Base-by-base conservation (phyloP, 2,329 filamentous ascomycete species). In the Rutstroemia sp. region DNA sequence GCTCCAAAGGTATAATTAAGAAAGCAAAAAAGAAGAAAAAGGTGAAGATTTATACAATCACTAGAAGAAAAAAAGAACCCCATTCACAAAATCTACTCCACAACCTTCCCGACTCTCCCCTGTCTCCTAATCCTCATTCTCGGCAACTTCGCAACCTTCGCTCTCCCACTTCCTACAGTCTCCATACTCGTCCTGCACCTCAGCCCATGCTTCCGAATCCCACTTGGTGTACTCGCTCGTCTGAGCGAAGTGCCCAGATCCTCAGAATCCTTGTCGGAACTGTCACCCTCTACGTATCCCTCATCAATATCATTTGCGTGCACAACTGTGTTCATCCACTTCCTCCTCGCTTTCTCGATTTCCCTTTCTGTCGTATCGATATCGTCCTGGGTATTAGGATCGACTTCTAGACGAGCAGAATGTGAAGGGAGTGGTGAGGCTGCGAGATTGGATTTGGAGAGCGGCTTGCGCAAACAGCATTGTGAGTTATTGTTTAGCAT, bases 401-500 rank as follows among this genome's bases (percentile, higher is more conserved):
- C 46, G 4, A 51, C 16, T 25, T 45, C 47, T 3, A 55, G 19
- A 47, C 45, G 12, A 12, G 34, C 39, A 3, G 48, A 38, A n/a
- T 42, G 21, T 46, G 19, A 19, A 14, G 5, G 44, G 23, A 46
- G 44, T 14, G 34, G 25, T 5, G 36, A 21, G 9, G 40, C 19
- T 4, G 23, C 16, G 10, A 47, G 16, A 16, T n/a, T 25, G 9
- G 10, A 5, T 48, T 42, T 40, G 2, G 46, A 55, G 19, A 52
- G 12, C 3, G 51, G 40, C 14, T 40, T 50, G 36, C 30, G 51
- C 10, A 57, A 19, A 25, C 21, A 25, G 36, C 59, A 61, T 46
- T 61, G 59, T 7, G 51, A 54, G 25, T 55, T 53, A 6, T 53
- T 52, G 16, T 19, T 36, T 17, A 60, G 36, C 58, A 61, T 61